These are phyloP conservation scores for Dioscorea dumetorum DNA, from an alignment of 106 monocot species.

Conservation along the genomic window DNA sequence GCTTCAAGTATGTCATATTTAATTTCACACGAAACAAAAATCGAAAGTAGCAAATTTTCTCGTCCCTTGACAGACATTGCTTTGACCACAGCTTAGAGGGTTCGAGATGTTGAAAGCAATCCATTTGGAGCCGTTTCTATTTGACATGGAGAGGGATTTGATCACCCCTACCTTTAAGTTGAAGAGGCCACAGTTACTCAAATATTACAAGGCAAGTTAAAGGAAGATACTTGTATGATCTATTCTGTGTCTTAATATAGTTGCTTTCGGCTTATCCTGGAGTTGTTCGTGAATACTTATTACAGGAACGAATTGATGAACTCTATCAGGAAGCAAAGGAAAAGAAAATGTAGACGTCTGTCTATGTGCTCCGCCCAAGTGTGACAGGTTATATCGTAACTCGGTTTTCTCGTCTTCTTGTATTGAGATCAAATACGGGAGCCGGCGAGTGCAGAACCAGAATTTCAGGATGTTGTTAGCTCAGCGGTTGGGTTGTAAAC, in stretches of 20 bases:
- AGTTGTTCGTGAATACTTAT: neutral
- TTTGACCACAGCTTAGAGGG: constrained; percentile 54
- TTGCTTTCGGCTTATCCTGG: neutral
- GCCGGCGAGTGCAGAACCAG: too few relatives aligned
- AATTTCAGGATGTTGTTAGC: too few relatives aligned
- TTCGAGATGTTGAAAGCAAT: constrained; percentile 87
- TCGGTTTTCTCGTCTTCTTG: too few relatives aligned
- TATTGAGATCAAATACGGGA: too few relatives aligned
- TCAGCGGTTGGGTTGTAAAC: too few relatives aligned
- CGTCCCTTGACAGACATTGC: neutral
- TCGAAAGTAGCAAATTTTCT: too few relatives aligned
- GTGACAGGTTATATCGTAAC: too few relatives aligned
- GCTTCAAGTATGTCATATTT: neutral
- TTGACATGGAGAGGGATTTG: constrained; percentile 81
- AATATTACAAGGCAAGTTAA: constrained; percentile 63
- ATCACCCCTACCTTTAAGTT: constrained; percentile 92
- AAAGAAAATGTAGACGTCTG: neutral
- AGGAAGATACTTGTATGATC: neutral
- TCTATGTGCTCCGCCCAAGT: too few relatives aligned
- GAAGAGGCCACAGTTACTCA: constrained; percentile 76
- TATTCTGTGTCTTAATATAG: neutral
- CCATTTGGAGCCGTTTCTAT: constrained; percentile 63
- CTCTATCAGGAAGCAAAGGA: constrained; percentile 53
- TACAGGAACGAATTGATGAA: constrained; percentile 47
- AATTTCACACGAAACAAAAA: too few relatives aligned